phyloP scores from a whole-genome alignment of 495 filamentous ascomycete genomes.

The Hypoxylon fuscum region DNA sequence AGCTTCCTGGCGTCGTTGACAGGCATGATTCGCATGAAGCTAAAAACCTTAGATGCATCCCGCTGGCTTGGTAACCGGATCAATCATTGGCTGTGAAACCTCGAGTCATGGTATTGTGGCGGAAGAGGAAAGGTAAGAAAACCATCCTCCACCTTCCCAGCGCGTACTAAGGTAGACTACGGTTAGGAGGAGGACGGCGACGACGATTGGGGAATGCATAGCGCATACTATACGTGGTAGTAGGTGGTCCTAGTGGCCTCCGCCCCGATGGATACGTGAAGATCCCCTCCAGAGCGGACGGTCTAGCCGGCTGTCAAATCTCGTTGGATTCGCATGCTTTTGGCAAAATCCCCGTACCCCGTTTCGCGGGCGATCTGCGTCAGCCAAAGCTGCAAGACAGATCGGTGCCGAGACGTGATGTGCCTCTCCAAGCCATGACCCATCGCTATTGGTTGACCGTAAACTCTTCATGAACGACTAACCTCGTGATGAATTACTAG shows the following conservation, averaged over 20 bases:
- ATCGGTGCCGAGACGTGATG: conserved; percentile 38
- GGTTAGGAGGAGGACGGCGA: conserved; percentile 19
- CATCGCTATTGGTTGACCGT: conserved; percentile 14
- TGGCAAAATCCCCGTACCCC: conserved; percentile 37
- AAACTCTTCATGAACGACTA: background rate
- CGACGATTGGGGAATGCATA: conserved; percentile 36
- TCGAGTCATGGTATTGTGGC: conserved; percentile 33
- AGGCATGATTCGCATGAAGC: conserved; percentile 31
- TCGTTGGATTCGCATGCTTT: conserved; percentile 34
- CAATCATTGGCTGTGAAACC: background rate
- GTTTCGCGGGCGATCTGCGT: conserved; percentile 32
- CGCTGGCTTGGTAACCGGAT: conserved; percentile 25
- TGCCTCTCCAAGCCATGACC: conserved; percentile 10
- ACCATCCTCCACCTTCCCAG: conserved; percentile 16
- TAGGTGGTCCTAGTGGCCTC: conserved; percentile 32
- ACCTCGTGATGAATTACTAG: background rate
- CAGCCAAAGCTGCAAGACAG: conserved; percentile 35
- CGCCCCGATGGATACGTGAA: conserved; percentile 33
- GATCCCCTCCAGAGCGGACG: conserved; percentile 24
- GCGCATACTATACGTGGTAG: conserved; percentile 19
- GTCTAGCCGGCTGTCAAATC: conserved; percentile 39
- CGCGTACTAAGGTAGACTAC: conserved; percentile 14
- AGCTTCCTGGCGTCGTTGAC: conserved; percentile 15
- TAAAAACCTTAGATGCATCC: conserved; percentile 28
- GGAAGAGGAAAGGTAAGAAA: conserved; percentile 10